Evolutionary conservation across 371 early-diverging fungal species (phyloP), one percentile per base, ranked within the genome.

Genomic region (Lichtheimia hyalospora): DNA sequence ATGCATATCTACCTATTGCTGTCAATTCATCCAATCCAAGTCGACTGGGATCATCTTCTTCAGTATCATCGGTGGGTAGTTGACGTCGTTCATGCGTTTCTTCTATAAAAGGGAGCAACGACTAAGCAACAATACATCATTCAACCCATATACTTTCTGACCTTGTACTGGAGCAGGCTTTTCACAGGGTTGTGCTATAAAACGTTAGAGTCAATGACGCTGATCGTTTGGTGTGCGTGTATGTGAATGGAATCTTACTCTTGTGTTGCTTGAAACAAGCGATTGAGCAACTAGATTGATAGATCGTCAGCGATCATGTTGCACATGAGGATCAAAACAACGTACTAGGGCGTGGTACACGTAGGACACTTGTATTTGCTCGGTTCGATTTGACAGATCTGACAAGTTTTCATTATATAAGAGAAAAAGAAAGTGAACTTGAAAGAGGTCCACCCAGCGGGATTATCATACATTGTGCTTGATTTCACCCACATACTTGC

Each of bases 311-410:
- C 34, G 34, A 34, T 34, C 34, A 10, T 34, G 34, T 2, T 34
- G 34, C 34, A 10, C 10, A 34, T 34, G 34, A 34, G 3, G 3
- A 53, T 25, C 13, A 52, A 12, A 27, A 15, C 13, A 46, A 43
- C 64, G 61, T 73, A 77, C 78, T 77, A 77, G 20, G 66, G 71
- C 48, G 58, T 24, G 56, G 40, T 64, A 41, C 78, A 78, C 14
- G 54, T 67, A 12, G 78, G 78, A 40, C 78, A 78, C 54, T 74
- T 74, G 65, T 78, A 78, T 58, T 71, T 74, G 3, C 69, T 66
- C 18, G 66, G 55, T 44, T 61, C 59, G 4, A 66, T 57, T 41
- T 61, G 24, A 58, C 78, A 78, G 23, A 78, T 61, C 56, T 46
- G 46, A 16, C 46, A 46, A 21, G 46, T 46, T 5, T n/a, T 46